Evolutionary conservation across 106 monocot genomes (phyloP).

Genomic region (Allium fistulosum): DNA sequence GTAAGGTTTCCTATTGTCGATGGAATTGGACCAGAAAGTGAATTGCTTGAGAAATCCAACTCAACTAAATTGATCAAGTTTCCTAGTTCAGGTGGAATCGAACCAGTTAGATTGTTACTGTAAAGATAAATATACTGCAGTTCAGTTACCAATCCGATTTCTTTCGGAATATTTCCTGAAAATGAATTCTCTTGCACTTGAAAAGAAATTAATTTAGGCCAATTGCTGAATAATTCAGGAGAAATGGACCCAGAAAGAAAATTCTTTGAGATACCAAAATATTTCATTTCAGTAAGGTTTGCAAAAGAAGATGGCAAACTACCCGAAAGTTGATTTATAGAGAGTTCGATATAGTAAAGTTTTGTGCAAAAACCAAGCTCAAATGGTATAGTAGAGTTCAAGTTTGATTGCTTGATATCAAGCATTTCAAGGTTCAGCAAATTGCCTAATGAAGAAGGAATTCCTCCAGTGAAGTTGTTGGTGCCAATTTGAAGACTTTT

Average conservation of each 20-base stretch:
- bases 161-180: conserved; percentile 14
- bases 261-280: conserved; percentile 21
- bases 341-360: conserved; percentile 1
- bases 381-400: conserved; percentile 37
- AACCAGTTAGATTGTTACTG: conserved; percentile 7
- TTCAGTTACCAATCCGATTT: conserved; percentile 4
- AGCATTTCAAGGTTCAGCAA: conserved; percentile 28
- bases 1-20: conserved; percentile 8
- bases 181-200: conserved; percentile 23
- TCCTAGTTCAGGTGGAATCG: conserved; percentile 7
- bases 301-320: conserved; percentile 18
- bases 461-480: neutral
- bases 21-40: conserved; percentile 9
- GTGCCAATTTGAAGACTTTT: neutral
- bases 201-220: conserved; percentile 19
- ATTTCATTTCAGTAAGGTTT: conserved; percentile 12
- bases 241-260: conserved; percentile 21
- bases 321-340: conserved; percentile 14
- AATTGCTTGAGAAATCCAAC: conserved; percentile 4
- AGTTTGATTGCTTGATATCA: conserved; percentile 4
- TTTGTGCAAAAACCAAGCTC: conserved; percentile 41
- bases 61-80: neutral
- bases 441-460: conserved; percentile 18
- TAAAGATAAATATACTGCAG: conserved; percentile 1
- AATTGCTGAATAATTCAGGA: conserved; percentile 13